Percentiles rank a stretch among this genome's conserved stretches.
These are phyloP conservation scores for Nitzschia palea DNA, from an alignment of 108 stramenopile species.

Conservation along the genomic window DNA sequence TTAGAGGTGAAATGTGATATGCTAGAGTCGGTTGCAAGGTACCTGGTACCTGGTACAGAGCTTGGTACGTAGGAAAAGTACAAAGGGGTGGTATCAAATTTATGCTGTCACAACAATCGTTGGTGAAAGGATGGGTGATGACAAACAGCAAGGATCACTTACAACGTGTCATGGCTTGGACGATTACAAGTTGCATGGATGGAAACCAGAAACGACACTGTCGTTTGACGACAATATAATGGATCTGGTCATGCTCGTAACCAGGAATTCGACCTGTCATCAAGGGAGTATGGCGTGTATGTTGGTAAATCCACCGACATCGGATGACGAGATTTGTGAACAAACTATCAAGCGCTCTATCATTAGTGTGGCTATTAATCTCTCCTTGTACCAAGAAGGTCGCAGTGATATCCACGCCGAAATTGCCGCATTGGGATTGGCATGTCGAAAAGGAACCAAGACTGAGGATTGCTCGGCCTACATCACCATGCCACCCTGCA, in stretches of 20 bases:
- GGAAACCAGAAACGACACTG: conserved; percentile 41
- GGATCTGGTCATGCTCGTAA: conserved; percentile 65
- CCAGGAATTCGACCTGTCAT: conserved; percentile 44
- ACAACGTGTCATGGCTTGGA: not conserved
- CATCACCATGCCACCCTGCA: conserved; percentile 84
- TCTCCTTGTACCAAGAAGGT: conserved; percentile 37
- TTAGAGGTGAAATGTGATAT: no score
- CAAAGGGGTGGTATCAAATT: no score
- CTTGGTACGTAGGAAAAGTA: no score
- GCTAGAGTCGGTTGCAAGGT: no score
- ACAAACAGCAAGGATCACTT: no score
- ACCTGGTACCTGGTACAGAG: no score
- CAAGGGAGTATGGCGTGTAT: conserved; percentile 82
- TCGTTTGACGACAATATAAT: conserved; percentile 65
- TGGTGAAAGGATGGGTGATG: no score
- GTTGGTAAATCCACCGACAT: conserved; percentile 31
- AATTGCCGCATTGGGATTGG: conserved; percentile 59
- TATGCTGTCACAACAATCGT: no score
- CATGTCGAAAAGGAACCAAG: conserved; percentile 13
- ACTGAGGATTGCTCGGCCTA: conserved; percentile 37
- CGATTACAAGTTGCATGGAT: conserved; percentile 36
- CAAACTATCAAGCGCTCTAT: conserved; percentile 24
- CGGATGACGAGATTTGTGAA: not conserved
- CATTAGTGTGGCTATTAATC: conserved; percentile 51
- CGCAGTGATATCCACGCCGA: conserved; percentile 76